Evolutionary conservation across 805 yeast genomes (phyloP).

Genomic region (Phaffomyces thermotolerans): DNA sequence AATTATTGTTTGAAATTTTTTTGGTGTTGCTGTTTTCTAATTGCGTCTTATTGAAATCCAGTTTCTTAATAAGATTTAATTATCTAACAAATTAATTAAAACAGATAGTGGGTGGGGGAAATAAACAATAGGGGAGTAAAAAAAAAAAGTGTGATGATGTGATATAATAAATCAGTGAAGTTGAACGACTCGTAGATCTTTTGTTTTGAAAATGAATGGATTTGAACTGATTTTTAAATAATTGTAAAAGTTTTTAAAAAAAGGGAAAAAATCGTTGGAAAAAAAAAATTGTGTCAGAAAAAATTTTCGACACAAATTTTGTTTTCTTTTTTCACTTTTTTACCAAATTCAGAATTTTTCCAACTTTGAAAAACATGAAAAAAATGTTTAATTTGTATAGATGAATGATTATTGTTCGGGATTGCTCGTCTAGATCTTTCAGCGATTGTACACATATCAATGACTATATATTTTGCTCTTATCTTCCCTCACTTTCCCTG

Average conservation of each 20-base stretch:
- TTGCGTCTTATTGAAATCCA: background rate
- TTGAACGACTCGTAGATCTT: too few species aligned
- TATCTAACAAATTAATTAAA: too few species aligned
- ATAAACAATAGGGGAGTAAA: background rate
- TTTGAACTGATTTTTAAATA: background rate
- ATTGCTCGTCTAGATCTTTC: too few species aligned
- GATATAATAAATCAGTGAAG: background rate
- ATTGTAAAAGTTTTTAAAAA: background rate
- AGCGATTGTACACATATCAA: too few species aligned
- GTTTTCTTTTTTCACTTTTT: too few species aligned
- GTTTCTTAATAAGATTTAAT: background rate
- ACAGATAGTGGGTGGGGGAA: too few species aligned
- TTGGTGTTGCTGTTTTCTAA: background rate
- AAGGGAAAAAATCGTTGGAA: background rate
- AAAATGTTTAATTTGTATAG: too few species aligned
- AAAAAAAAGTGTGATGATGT: background rate
- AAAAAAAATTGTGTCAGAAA: conserved; percentile 14
- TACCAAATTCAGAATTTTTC: too few species aligned
- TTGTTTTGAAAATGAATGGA: background rate
- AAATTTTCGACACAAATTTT: background rate
- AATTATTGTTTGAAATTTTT: too few species aligned
- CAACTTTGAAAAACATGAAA: too few species aligned
- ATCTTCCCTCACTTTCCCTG: background rate
- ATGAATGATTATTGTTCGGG: too few species aligned
- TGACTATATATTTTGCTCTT: background rate